Conservation (phyloP, 257 asterid genomes). For the Eustoma russellianum region DNA sequence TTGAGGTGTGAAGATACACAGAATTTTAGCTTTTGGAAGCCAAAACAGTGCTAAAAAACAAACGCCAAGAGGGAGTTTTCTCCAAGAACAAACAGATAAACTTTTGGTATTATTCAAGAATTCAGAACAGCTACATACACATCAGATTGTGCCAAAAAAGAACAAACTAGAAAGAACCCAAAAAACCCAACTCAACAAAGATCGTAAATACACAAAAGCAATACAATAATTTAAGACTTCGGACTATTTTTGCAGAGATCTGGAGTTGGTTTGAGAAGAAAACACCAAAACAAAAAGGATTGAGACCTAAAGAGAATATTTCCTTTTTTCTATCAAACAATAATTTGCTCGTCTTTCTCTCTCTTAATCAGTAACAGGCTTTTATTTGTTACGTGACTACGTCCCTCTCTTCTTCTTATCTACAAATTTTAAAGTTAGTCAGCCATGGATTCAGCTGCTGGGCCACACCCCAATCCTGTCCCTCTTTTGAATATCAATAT, state of each 20-base stretch:
- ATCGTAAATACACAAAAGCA: slow-evolving; percentile 21
- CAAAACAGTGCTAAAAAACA: slow-evolving; percentile 17
- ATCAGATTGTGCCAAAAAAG: slow-evolving; percentile 30
- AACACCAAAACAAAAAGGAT: slow-evolving; percentile 31
- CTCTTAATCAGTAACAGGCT: not conserved
- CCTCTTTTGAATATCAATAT: not conserved
- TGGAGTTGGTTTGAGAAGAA: slow-evolving; percentile 45
- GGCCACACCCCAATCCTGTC: slow-evolving; percentile 23
- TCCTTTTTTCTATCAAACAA: slow-evolving; percentile 8
- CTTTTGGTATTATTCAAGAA: slow-evolving; percentile 43
- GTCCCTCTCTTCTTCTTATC: slow-evolving; percentile 26
- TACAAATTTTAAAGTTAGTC: slow-evolving; percentile 44
- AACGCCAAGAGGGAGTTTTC: slow-evolving; percentile 15
- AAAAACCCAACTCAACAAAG: slow-evolving; percentile 11
- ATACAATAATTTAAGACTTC: slow-evolving; percentile 25
- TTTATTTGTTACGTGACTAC: slow-evolving; percentile 5
- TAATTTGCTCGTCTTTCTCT: slow-evolving; percentile 7
- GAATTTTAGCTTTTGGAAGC: slow-evolving; percentile 18
- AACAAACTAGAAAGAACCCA: slow-evolving; percentile 14
- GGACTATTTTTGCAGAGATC: slow-evolving; percentile 24
- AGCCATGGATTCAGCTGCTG: slow-evolving; percentile 57
- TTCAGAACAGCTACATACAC: not conserved
- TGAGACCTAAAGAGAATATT: slow-evolving; percentile 55
- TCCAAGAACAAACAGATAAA: slow-evolving; percentile 47
- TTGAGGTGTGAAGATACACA: no score